Conservation (phyloP, 148 eudicot genomes). For the Tetragonia tetragonoides region DNA sequence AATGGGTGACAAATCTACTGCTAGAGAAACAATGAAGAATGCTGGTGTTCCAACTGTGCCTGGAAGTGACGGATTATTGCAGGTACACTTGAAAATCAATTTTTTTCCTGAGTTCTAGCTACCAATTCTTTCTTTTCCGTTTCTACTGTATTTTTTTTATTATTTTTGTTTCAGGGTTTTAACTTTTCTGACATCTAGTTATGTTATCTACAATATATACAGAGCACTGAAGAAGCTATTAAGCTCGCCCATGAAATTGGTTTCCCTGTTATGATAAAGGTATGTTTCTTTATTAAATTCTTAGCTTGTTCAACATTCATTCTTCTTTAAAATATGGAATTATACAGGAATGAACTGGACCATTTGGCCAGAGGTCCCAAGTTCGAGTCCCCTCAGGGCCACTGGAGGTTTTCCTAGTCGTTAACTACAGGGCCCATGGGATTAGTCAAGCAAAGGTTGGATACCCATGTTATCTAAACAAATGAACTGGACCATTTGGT, state of each 20-base stretch:
- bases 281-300: constrained; percentile 18
- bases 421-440: too few relatives aligned
- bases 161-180: not conserved
- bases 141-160: not conserved
- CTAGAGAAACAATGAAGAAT: constrained; percentile 97
- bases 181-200: constrained; percentile 9
- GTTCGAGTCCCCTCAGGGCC: too few relatives aligned
- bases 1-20: constrained; percentile 98
- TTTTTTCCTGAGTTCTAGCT: not conserved
- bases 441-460: too few relatives aligned
- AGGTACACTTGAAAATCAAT: constrained; percentile 37
- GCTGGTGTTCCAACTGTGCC: constrained; percentile 99
- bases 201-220: not conserved
- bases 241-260: constrained; percentile 84
- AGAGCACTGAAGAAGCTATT: constrained; percentile 92
- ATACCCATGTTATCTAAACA: too few relatives aligned
- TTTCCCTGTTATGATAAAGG: constrained; percentile 98
- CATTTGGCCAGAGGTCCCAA: too few relatives aligned
- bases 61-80: constrained; percentile 90
- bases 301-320: not conserved
- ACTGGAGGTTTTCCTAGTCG: too few relatives aligned
- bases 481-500: not conserved
- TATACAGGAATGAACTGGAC: too few relatives aligned
- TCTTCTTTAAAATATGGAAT: not conserved
- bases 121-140: not conserved